A percentile compares a stretch with the other conserved stretches of the same genome.
phyloP scores from a whole-genome alignment of 2,329 filamentous ascomycete species.

The Alternaria sp. region DNA sequence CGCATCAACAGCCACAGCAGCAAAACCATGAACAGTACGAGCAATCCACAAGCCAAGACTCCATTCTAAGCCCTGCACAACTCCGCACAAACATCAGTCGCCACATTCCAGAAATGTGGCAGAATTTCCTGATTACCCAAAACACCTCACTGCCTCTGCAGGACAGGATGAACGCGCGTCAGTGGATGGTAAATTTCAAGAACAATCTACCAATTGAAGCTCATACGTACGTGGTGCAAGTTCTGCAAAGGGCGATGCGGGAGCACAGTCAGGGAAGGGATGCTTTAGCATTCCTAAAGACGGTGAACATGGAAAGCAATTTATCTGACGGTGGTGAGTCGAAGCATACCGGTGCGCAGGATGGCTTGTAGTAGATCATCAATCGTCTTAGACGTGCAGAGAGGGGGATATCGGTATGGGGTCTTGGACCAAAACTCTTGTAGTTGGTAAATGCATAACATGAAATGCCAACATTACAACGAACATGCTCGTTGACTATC shows the following conservation, averaged over 20 bases:
- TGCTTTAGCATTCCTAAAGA: conserved; percentile 1
- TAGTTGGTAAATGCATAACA: neutral
- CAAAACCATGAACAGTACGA: neutral
- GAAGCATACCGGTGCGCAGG: neutral
- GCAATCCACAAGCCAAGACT: neutral
- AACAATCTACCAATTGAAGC: conserved; percentile 3
- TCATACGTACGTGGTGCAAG: neutral
- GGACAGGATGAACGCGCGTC: neutral
- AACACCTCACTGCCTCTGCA: neutral
- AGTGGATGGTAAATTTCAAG: conserved; percentile 9
- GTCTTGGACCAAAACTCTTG: neutral
- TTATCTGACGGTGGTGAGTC: neutral
- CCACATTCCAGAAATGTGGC: conserved; percentile 6
- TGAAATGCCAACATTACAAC: neutral
- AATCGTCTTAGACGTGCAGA: neutral
- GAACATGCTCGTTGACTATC: neutral
- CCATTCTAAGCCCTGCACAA: neutral
- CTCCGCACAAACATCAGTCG: conserved; percentile 7
- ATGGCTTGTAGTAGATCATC: neutral
- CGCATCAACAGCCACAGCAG: neutral
- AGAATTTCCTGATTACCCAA: neutral
- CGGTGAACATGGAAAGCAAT: neutral
- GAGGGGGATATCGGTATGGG: neutral
- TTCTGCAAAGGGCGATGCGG: neutral
- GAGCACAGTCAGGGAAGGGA: conserved; percentile 3